Evolutionary conservation across 2,329 filamentous ascomycete genomes (phyloP).

Genomic region (Cucurbitaria berberidis): DNA sequence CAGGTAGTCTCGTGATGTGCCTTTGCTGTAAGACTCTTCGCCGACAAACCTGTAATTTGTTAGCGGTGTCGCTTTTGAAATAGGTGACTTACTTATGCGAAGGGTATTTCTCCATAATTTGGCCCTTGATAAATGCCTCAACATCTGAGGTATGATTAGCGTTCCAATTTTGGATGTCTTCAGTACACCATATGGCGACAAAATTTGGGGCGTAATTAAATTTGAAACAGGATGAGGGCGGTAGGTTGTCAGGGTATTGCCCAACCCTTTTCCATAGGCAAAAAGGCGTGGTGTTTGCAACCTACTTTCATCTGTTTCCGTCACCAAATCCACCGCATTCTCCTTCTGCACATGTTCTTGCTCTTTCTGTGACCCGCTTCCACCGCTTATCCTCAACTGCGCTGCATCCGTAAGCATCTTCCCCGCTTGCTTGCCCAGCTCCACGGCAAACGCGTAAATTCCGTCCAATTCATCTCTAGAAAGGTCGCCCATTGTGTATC

Average conservation of each 20-base stretch:
- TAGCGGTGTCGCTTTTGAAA: not conserved
- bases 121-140: slow-evolving; percentile 70
- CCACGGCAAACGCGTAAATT: slow-evolving; percentile 73
- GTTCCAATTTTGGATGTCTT: no score
- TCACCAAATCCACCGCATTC: slow-evolving; percentile 78
- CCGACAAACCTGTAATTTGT: slow-evolving; percentile 67
- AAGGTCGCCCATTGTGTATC: slow-evolving; percentile 31
- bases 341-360: slow-evolving; percentile 69
- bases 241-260: no score
- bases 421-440: slow-evolving; percentile 73
- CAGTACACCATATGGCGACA: no score
- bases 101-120: slow-evolving; percentile 67
- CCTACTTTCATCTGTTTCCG: slow-evolving; percentile 74
- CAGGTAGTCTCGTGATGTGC: slow-evolving; percentile 70
- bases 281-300: not conserved
- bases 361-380: slow-evolving; percentile 25
- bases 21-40: slow-evolving; percentile 76
- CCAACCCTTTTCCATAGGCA: no score
- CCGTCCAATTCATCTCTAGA: slow-evolving; percentile 61
- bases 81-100: slow-evolving; percentile 63
- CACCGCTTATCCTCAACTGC: slow-evolving; percentile 59
- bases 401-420: slow-evolving; percentile 69
- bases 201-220: no score
- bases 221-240: no score
- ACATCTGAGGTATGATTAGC: no score